Percentiles rank a stretch among this genome's conserved stretches.
These are phyloP conservation scores for Uronychia binucleata DNA, from an alignment of 73 alveolate genomes.

Conservation along the genomic window DNA sequence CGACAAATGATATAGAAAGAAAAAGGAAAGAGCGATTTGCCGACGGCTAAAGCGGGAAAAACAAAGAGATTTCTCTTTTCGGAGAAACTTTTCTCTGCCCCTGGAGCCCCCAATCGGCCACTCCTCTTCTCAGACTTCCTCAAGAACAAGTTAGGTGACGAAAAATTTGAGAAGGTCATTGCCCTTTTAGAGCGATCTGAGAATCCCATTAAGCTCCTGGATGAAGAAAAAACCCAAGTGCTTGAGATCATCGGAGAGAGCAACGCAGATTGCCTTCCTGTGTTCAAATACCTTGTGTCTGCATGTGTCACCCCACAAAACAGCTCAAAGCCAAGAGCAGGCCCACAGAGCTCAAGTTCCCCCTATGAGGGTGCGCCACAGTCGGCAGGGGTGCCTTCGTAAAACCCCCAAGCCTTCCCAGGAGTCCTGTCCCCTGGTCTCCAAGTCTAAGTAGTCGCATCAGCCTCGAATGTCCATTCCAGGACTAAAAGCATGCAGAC, in stretches of 20 bases:
- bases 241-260: conserved; percentile 26
- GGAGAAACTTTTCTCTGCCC: conserved; percentile 26
- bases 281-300: conserved; percentile 24
- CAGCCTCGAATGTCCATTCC: background rate
- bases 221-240: conserved; percentile 2
- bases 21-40: background rate
- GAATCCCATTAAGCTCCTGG: conserved; percentile 31
- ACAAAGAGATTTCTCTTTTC: conserved; percentile 24
- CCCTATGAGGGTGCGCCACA: background rate
- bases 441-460: too few relatives aligned
- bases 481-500: conserved; percentile 2
- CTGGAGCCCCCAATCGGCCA: conserved; percentile 36
- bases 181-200: conserved; percentile 25
- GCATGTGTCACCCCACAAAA: background rate
- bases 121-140: conserved; percentile 24
- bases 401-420: too few relatives aligned
- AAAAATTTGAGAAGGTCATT: conserved; percentile 24
- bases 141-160: conserved; percentile 30
- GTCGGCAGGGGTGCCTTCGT: background rate
- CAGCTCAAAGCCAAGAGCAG: background rate
- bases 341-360: background rate
- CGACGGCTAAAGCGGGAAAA: background rate
- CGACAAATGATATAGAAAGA: background rate
- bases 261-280: conserved; percentile 23
- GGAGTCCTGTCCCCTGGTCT: too few relatives aligned